Base-by-base conservation (phyloP, 139 green algal species). In the Limnomonas spitsbergensis region DNA sequence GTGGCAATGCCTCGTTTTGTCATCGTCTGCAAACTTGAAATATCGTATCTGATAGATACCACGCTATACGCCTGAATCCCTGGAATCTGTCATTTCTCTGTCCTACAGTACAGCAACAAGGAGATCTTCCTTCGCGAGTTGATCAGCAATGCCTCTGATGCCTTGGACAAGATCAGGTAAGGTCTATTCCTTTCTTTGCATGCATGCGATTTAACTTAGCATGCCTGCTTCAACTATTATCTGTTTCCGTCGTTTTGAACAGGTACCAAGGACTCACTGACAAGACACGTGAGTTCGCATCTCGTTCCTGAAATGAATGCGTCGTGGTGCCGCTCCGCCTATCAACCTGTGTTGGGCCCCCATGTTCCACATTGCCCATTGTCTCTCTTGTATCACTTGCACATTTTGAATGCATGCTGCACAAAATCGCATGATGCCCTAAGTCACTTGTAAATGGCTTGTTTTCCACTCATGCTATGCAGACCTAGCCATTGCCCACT, bases 91-190 rank as follows among this genome's bases (percentile, higher is more conserved):
- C n/a, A n/a, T n/a, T n/a, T n/a, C n/a, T n/a, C n/a, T n/a, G n/a
- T n/a, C n/a, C n/a, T 39, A 66, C 40, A 69, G 7, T 79, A 36
- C 56, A 26, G 20, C 47, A 38, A 69, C 29, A 80, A 85, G 80
- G 82, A 96, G 85, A 98, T 99, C 77, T 98, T 98, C 90, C 84
- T 99, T 53, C 89, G 96, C 38, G 96, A 99, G 89, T 82, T 99
- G 31, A 97, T 99, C 83, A 94, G 85, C 69, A 98, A 98, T 83
- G 82, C 93, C 24, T 93, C 82, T 73, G 96, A 99, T 93, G 96
- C 96, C 0, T 79, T 99, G 36, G 96, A 99, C 90, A 99, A 99
- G 90, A 98, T 99, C 85, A 78, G 78, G 78, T 83, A 53, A 4
- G 70, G 26, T 4, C 4, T 27, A 38, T 83, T 78, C 24, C 53